Evolutionary conservation across 1,139 yeast species (phyloP), one percentile per base, ranked within the genome.

Genomic region (Blastobotrys petasosporus): DNA sequence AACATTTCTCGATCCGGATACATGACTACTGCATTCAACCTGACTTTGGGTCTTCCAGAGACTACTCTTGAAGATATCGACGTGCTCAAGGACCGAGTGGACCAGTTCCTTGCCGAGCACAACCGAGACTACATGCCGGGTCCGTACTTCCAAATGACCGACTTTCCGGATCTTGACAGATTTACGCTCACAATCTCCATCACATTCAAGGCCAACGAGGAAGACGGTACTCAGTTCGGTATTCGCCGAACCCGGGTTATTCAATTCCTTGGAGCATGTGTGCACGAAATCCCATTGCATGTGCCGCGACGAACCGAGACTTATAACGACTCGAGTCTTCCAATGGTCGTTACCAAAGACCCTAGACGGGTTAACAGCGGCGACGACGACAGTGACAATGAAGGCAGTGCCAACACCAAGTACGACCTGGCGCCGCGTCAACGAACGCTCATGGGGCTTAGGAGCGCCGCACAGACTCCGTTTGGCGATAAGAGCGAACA

Each of bases 1-100:
- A 69, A 69, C 50, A 44, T 65, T 31, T 60, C 66, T 20, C 59
- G 74, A 23, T 64, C 74, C 4, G 67, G 67, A 1, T 62, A 65
- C 15, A 61, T 61, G 62, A 52, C 59, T 28, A 56, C 63, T 8
- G 49, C 54, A 11, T 55, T 60, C 43, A 52, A 49, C 13, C 50
- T 67, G 28, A 48, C 46, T 4, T 53, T 66, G 6, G 71, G 70
- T 6, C 46, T 67, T 12, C 71, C 71, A 9, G 71, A 65, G 32
- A 69, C 73, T 2, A 58, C 64, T 1, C 46, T 58, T 16, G 69
- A 61, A 37, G 66, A 67, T 37, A 53, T 69, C 28, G 68, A 65
- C 17, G 55, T 48, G 41, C 58, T 69, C 46, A 59, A 59, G 36
- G 54, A 49, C 2, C 54, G 59, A 2, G 48, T 69, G 34, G 53